phyloP scores from a whole-genome alignment of 331 rosid genomes.

The Phaseolus coccineus region DNA sequence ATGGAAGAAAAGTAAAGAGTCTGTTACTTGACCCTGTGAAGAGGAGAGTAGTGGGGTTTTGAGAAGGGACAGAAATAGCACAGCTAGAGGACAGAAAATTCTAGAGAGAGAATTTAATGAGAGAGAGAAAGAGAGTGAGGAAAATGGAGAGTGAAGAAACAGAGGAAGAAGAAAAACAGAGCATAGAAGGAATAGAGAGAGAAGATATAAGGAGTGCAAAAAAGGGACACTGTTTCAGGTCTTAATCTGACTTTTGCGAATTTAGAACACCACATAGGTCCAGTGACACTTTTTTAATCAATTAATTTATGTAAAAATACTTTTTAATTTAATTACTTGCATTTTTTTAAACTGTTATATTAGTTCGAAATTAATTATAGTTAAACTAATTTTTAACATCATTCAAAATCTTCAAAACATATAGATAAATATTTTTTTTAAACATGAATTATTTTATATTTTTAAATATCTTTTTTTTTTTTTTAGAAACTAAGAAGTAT shows the following conservation, averaged over 20 bases:
- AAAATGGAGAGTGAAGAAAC: constrained; percentile 4
- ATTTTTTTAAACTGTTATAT: too few species aligned
- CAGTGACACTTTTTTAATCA: constrained; percentile 20
- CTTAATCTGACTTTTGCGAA: constrained; percentile 40
- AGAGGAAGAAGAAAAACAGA: constrained; percentile 46
- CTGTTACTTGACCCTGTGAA: neutral
- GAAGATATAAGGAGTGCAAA: constrained; percentile 40
- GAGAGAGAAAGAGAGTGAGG: constrained; percentile 9
- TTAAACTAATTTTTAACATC: too few species aligned
- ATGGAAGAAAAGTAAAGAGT: neutral
- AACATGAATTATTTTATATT: too few species aligned
- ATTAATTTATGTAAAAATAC: neutral
- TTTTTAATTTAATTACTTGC: too few species aligned
- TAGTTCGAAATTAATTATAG: too few species aligned
- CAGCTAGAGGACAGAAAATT: constrained; percentile 38
- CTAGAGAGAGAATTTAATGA: neutral
- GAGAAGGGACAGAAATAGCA: constrained; percentile 41
- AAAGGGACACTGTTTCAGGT: constrained; percentile 39
- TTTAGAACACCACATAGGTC: constrained; percentile 36
- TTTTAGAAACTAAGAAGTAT: too few species aligned
- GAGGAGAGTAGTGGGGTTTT: constrained; percentile 22
- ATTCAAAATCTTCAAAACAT: too few species aligned
- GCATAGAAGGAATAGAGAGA: neutral
- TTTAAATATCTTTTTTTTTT: too few species aligned
- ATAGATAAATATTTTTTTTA: too few species aligned